Evolutionary conservation across 176 grass and related monocot species (phyloP), one percentile per base, ranked within the genome.

Genomic region (bread wheat (Triticum aestivum)): DNA sequence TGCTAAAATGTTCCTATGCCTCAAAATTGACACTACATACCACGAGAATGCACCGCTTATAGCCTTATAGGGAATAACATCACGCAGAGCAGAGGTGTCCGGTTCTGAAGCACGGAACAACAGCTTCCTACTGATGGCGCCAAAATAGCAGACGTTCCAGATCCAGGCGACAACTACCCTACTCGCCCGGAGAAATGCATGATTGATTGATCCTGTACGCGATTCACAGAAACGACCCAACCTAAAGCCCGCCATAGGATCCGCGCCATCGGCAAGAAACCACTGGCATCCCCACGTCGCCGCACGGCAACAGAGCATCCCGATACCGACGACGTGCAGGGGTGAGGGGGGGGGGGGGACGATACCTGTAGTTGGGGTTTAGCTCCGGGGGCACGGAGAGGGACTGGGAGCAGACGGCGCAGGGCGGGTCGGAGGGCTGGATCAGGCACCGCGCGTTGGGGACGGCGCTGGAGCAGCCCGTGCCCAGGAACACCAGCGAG

Each of bases 361-460:
- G 26, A 18, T 56, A 98, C 96, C 96, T 94, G 90, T 98, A 98
- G 84, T 98, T 95, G 39, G 96, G 96, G 42, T 98, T 98, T 52
- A 86, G 78, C 58, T 95, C 96, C 6, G 96, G 96, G 71, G 90
- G 82, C 49, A 94, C 65, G 82, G 86, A 89, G 86, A 94, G 96
- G 38, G 96, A 94, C 41, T 92, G 93, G 78, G 75, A 91, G 89
- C 96, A 98, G 90, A 98, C 91, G 71, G 82, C 20, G 88, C 96
- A 98, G 47, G 96, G 96, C 62, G 91, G 93, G 88, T 98, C 91
- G 34, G 91, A 72, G 10, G 91, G 91, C 75, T 93, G 88, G 88
- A 98, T 98, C 88, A 98, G 84, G 90, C 96, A 98, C 73, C 96
- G 90, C 62, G 96, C 96, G 81, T 98, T 88, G 78, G 96, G 96